These are phyloP conservation scores for Aaosphaeria pasadenensis DNA, from an alignment of 2,329 filamentous ascomycete genomes.

Conservation along the genomic window DNA sequence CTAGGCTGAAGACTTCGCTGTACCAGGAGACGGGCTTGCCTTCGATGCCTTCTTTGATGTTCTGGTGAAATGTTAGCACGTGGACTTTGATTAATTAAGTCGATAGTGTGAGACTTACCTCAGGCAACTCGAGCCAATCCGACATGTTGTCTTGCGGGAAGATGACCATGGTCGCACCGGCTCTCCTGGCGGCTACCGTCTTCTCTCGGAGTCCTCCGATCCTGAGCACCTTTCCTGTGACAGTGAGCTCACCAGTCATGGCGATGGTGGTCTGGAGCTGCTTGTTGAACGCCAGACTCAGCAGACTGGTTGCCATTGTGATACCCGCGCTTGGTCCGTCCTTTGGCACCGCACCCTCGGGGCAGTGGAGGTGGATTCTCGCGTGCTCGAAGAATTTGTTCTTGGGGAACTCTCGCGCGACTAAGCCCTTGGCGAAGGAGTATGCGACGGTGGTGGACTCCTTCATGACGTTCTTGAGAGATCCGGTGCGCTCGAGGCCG, in stretches of 20 bases:
- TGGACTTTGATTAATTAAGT: neutral
- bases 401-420: conserved; percentile 79
- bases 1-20: conserved; percentile 83
- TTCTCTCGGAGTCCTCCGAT: conserved; percentile 96
- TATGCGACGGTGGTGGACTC: conserved; percentile 95
- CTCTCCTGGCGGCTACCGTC: conserved; percentile 89
- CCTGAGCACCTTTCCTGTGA: conserved; percentile 92
- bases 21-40: conserved; percentile 93
- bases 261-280: conserved; percentile 82
- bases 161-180: conserved; percentile 88
- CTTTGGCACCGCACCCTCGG: conserved; percentile 93
- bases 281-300: conserved; percentile 78
- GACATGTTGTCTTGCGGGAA: conserved; percentile 95
- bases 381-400: conserved; percentile 97
- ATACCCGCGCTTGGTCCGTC: conserved; percentile 80
- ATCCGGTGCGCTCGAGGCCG: conserved; percentile 86
- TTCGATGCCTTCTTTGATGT: conserved; percentile 95
- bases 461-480: conserved; percentile 96
- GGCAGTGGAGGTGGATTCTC: conserved; percentile 91
- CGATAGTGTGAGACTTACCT: conserved; percentile 59
- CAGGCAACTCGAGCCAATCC: conserved; percentile 94
- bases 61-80: conserved; percentile 54
- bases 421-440: conserved; percentile 86
- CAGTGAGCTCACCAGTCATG: conserved; percentile 96
- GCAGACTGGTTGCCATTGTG: conserved; percentile 93